These are phyloP conservation scores for Trichosporon ovoides DNA, from an alignment of 1,284 basidiomycete species.

Conservation along the genomic window DNA sequence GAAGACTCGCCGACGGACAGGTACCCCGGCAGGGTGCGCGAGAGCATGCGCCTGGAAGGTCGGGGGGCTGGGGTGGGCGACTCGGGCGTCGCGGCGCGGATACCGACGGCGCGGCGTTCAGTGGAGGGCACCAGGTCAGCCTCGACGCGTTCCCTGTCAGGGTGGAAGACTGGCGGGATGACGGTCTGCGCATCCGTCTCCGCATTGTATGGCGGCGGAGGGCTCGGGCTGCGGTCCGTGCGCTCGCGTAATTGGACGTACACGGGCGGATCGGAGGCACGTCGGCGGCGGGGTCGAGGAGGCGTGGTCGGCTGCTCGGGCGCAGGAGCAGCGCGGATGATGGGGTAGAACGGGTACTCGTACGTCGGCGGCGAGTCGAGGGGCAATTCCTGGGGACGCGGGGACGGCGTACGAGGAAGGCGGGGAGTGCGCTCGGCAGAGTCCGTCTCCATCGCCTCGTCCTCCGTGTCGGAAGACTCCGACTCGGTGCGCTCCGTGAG, in stretches of 20 bases:
- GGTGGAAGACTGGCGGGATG: conserved; percentile 25
- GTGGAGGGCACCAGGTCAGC: not conserved
- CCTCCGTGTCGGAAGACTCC: not conserved
- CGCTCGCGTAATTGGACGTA: conserved; percentile 7
- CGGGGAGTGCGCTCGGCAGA: not conserved
- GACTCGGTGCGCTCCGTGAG: not conserved
- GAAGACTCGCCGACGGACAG: not conserved
- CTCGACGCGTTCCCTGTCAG: conserved; percentile 1
- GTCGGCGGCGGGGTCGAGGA: not conserved
- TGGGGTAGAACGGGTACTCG: conserved; percentile 15
- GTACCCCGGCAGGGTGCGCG: not conserved
- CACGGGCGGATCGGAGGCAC: conserved; percentile 12
- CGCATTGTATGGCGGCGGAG: conserved; percentile 42
- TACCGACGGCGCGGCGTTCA: too few species aligned
- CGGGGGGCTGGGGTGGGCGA: too few species aligned
- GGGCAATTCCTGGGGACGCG: not conserved
- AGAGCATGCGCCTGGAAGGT: too few species aligned
- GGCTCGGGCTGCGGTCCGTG: conserved; percentile 25
- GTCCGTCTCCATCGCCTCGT: not conserved
- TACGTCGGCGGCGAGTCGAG: conserved; percentile 11
- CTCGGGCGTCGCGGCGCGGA: too few species aligned
- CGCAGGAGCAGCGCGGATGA: conserved; percentile 4
- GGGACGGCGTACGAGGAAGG: not conserved
- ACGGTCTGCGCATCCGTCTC: conserved; percentile 28
- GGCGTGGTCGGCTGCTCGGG: too few species aligned